Evolutionary conservation across 805 yeast genomes (phyloP), one percentile per base, ranked within the genome.

Genomic region (Yarrowia sp.): DNA sequence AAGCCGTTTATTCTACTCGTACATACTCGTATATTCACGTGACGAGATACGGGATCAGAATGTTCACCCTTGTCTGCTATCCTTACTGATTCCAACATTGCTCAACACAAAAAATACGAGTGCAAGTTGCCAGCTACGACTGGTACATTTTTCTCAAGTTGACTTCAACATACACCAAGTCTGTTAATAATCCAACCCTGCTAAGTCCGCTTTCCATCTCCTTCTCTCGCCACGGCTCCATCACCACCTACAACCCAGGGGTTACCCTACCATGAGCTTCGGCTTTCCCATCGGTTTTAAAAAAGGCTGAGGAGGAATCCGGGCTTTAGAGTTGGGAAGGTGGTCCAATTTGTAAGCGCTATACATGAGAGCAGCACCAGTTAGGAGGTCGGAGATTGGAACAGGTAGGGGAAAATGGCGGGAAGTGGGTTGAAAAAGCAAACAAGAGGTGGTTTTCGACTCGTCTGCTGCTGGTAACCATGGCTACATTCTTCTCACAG

Each of bases 271-370:
- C 35, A 59, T 59, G 52, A 59, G n/a, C 65, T 43, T 59, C 52
- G 65, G 65, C 65, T 59, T 59, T 35, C 16, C n/a, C 41, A 32
- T 58, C 64, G 64, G 50, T 19, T 58, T 58, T 58, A 58, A 58
- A 26, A 14, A 53, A 32, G 55, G 8, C 16, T 15, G 55, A 11
- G 22, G 26, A 11, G 15, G 42, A 16, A 7, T 53, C 38, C 22
- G 10, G 59, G 59, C 45, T 26, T 40, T 40, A 55, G 53, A 48
- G 52, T 32, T 49, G 53, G 22, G 8, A 8, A 35, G 2, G 26
- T 52, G 59, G 45, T 15, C 36, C 35, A 53, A 40, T 53, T 53
- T 53, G 59, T 40, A 40, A 53, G 58, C 36, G 59, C 5, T 8
- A 19, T 52, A 36, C 59, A 53, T 53, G 45, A 35, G 43, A 38